A percentile compares a stretch with the other conserved stretches of the same genome.
Conservation (phyloP, 169 alveolate species). For the Hammondia hammondi region DNA sequence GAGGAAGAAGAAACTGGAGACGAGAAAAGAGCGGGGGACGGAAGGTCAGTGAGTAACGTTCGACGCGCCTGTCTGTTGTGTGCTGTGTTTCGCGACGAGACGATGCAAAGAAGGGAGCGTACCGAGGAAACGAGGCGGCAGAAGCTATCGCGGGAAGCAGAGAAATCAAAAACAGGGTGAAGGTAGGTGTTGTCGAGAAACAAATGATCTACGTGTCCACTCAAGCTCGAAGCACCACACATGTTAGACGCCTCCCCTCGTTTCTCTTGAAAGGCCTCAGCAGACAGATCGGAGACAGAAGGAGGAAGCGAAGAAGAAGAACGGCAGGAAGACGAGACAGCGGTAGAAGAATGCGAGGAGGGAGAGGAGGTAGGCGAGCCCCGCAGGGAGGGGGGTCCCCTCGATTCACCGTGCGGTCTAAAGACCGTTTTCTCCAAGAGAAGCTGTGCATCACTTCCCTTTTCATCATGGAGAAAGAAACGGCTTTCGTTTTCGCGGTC, state of each 20-base stretch:
- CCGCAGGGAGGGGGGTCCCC: background rate
- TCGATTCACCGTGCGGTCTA: background rate
- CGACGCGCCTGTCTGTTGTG: background rate
- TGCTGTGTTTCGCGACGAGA: background rate
- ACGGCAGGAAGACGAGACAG: background rate
- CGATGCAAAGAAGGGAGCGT: background rate
- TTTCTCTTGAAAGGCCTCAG: no score
- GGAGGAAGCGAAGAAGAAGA: background rate
- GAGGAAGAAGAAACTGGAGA: background rate
- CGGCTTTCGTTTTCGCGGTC: background rate
- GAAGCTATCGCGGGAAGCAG: background rate
- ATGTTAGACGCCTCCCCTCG: no score
- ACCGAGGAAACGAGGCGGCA: background rate
- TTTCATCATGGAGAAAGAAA: background rate
- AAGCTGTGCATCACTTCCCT: background rate
- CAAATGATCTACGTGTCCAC: background rate
- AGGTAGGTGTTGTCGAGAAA: slow-evolving; percentile 25
- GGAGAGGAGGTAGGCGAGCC: background rate
- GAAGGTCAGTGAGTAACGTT: background rate
- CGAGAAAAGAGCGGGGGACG: background rate
- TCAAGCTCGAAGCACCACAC: no score
- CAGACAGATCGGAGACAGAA: background rate
- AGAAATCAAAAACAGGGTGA: slow-evolving; percentile 25
- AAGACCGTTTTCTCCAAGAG: background rate
- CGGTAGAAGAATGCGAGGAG: background rate